Evolutionary conservation across 306 rosid genomes (phyloP).

Genomic region (Trifolium dubium): DNA sequence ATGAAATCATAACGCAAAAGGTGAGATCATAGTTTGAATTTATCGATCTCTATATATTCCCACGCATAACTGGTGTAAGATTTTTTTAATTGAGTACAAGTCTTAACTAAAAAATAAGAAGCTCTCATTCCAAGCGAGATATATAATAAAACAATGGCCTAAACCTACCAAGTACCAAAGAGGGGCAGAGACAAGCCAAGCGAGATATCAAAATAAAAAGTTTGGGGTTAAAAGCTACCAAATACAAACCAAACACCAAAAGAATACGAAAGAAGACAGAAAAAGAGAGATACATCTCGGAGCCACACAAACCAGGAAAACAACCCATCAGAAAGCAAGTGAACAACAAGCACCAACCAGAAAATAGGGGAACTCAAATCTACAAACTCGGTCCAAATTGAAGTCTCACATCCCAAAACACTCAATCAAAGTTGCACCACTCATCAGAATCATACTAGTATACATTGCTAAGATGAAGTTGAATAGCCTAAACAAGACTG

Average conservation of each 20-base stretch:
- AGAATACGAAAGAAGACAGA: background rate
- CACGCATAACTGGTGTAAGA: background rate
- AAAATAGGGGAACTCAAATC: conserved; percentile 28
- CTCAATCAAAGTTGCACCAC: background rate
- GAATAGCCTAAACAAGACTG: background rate
- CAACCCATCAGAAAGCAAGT: conserved; percentile 6
- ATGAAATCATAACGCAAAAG: background rate
- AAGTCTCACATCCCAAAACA: conserved; percentile 1
- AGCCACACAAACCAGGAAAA: conserved; percentile 11
- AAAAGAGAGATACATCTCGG: conserved; percentile 7
- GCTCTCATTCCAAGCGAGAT: too few species aligned
- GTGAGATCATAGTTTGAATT: background rate
- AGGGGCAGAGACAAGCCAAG: background rate
- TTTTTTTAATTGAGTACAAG: background rate
- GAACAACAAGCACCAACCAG: conserved; percentile 8
- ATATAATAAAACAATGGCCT: conserved; percentile 12
- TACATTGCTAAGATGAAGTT: background rate
- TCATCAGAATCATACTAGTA: too few species aligned
- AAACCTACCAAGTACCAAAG: background rate
- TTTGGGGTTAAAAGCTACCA: too few species aligned
- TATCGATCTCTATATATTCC: background rate
- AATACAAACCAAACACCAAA: background rate
- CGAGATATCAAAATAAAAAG: background rate
- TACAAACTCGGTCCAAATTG: background rate
- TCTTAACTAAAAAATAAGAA: background rate